Base-by-base conservation (phyloP, 2,329 filamentous ascomycete species). In the Claviceps cyperi region DNA sequence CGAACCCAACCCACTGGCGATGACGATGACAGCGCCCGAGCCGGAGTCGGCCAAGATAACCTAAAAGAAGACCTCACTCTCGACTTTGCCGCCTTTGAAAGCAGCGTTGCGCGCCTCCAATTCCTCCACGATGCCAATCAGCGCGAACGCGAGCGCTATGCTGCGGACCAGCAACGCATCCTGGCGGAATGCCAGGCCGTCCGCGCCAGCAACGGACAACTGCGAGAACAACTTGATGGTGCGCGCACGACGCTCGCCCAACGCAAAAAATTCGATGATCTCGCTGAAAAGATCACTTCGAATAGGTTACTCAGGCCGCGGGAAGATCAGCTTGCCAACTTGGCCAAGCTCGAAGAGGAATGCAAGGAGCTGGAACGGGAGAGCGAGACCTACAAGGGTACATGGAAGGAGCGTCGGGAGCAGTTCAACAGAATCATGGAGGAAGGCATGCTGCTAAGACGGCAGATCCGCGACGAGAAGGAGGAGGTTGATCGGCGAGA, bases 401-500 rank as follows among this genome's bases (percentile, higher is more conserved):
- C 87, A 0, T 96, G 90, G 90, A 73, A 78, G 41, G 89, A 94
- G 66, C 76, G 91, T 39, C 74, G 84, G 54, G 85, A 88, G 58
- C 88, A 95, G 66, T 95, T 96, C 65, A 86, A 83, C 51, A 77
- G 80, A 50, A 90, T 97, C 59, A 86, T 95, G 62, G 86, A 90
- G 52, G 91, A 96, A 69, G 88, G 88, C n/a, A 85, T 86, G 77
- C 76, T 86, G 55, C 75, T 97, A 64, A 74, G 90, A 51, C 76
- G 86, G 46, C 75, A 94, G 64, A 95, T 97, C 60, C 81, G 89
- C 53, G 90, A 95, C 60, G 91, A 96, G 72, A 94, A 95, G 69
- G 90, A 95, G 64, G 89, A 95, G 67, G 86, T 92, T 0, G 89
- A 95, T 67, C 75, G 87, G 41, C 78, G 88, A 50, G 88, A 94